Evolutionary conservation across 2,329 filamentous ascomycete genomes (phyloP).

Genomic region (Xylaria digitata): DNA sequence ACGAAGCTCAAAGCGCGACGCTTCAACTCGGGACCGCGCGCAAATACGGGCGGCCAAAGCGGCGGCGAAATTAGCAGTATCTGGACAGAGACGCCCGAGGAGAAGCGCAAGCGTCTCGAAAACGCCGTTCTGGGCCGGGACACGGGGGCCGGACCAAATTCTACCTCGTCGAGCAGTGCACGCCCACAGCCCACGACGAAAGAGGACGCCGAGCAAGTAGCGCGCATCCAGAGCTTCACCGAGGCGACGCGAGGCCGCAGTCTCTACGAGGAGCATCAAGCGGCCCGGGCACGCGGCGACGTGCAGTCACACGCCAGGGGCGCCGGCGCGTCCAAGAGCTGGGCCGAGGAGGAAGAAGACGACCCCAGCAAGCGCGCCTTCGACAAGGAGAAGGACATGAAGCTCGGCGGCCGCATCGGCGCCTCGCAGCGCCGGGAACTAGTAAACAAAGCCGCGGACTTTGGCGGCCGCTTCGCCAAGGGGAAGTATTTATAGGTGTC

Average conservation of each 20-base stretch:
- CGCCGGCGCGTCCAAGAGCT: slow-evolving; percentile 37
- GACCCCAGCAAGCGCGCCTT: slow-evolving; percentile 91
- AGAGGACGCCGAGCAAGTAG: slow-evolving; percentile 68
- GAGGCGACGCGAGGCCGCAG: slow-evolving; percentile 67
- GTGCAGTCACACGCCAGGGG: slow-evolving; percentile 24
- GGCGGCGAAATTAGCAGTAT: slow-evolving; percentile 70
- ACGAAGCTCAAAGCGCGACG: slow-evolving; percentile 84
- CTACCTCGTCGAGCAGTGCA: slow-evolving; percentile 42
- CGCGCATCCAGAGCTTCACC: slow-evolving; percentile 61
- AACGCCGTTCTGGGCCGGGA: slow-evolving; percentile 84
- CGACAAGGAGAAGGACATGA: slow-evolving; percentile 95
- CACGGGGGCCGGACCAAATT: slow-evolving; percentile 39
- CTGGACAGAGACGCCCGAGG: slow-evolving; percentile 92
- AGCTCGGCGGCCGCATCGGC: slow-evolving; percentile 76
- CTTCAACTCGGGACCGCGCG: slow-evolving; percentile 75
- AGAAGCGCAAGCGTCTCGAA: slow-evolving; percentile 83
- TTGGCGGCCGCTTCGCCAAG: slow-evolving; percentile 82
- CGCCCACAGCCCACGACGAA: not conserved
- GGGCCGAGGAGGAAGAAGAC: slow-evolving; percentile 76
- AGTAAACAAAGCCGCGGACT: slow-evolving; percentile 81
- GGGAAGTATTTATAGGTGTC: slow-evolving; percentile 68
- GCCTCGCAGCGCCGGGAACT: slow-evolving; percentile 80
- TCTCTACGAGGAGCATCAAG: slow-evolving; percentile 69
- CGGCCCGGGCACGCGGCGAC: slow-evolving; percentile 46
- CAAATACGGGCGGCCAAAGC: slow-evolving; percentile 47